Base-by-base conservation (phyloP, 1,139 yeast species). In the Pichia sp. region DNA sequence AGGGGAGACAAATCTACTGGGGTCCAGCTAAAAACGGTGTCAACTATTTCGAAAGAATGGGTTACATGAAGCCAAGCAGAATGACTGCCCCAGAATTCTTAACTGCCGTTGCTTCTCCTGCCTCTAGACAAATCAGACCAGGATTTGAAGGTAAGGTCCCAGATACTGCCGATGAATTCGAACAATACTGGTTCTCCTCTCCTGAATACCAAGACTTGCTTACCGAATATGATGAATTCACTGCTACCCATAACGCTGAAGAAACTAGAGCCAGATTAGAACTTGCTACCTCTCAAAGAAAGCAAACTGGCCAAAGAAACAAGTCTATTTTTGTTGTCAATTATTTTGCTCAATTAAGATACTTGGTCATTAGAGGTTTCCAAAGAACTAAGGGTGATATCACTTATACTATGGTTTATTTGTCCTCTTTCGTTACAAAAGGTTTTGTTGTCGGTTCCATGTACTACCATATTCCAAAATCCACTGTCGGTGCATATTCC, bases 41-140 rank as follows among this genome's bases (percentile, higher is more conserved):
- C 64, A 72, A 75, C 45, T 85, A 75, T 69, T 85, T 85, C 67
- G 67, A 73, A 57, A 75, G 76, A 43, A 82, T 85, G 87, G 92
- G 90, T 41, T 85, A 78, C 67, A 72, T 74, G n/a, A 85, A 90
- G 65, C 88, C 90, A 45, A 56, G 77, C 45, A 82, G 95, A 69
- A 90, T 85, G 73, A 85, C 93, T n/a, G 85, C 93, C 53, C 90
- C 92, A 30, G 95, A 88, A 69, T 87, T 81, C 68, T 74, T 87
- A 65, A 87, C 95, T 3, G 84, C 93, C 2, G 73, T 87, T 53
- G 85, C 93, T 3, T 82, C 83, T 61, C 90, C 95, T 16, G 72
- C 75, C 7, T 93, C 85, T 23, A 79, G 95, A 70, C 72, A 77
- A 23, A 70, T 78, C 15, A 71, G 71, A 57, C 69, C 73, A 30